Evolutionary conservation across 1,284 basidiomycete species (phyloP).

Genomic region (Flammula alnicola): DNA sequence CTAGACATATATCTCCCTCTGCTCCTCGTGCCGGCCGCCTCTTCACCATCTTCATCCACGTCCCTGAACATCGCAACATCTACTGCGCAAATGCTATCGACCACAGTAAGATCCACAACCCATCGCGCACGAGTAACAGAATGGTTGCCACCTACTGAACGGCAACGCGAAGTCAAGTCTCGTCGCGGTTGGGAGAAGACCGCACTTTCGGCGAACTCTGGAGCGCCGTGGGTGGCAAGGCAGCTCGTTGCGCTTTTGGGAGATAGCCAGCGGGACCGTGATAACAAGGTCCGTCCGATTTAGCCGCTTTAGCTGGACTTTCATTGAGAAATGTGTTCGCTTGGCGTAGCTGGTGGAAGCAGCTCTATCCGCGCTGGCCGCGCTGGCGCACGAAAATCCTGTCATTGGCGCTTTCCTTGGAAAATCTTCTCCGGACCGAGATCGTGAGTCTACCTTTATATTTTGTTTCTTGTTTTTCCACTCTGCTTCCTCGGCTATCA

Average conservation of each 20-base stretch:
- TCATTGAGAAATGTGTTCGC: not conserved
- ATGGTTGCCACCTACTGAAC: conserved; percentile 65
- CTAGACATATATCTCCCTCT: conserved; percentile 72
- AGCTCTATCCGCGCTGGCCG: conserved; percentile 68
- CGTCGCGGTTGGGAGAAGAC: conserved; percentile 67
- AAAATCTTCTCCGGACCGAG: conserved; percentile 50
- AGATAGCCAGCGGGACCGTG: conserved; percentile 42
- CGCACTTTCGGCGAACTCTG: conserved; percentile 42
- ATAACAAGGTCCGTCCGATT: conserved; percentile 59
- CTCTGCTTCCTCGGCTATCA: not conserved
- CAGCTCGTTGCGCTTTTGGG: conserved; percentile 52
- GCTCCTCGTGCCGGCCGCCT: conserved; percentile 37
- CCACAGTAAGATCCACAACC: too few species aligned
- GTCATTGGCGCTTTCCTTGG: conserved; percentile 52
- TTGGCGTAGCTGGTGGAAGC: conserved; percentile 67
- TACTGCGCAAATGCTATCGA: conserved; percentile 62
- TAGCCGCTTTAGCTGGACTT: too few species aligned
- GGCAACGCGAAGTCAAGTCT: conserved; percentile 56
- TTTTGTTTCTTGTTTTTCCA: not conserved
- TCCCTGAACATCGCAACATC: conserved; percentile 41
- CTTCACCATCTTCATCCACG: conserved; percentile 19
- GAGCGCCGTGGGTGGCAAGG: conserved; percentile 56
- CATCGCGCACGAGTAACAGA: too few species aligned
- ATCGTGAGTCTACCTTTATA: conserved; percentile 31
- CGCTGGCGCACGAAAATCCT: conserved; percentile 70